Evolutionary conservation across 768 basidiomycete species (phyloP).

Genomic region (Phylloporus sp.): DNA sequence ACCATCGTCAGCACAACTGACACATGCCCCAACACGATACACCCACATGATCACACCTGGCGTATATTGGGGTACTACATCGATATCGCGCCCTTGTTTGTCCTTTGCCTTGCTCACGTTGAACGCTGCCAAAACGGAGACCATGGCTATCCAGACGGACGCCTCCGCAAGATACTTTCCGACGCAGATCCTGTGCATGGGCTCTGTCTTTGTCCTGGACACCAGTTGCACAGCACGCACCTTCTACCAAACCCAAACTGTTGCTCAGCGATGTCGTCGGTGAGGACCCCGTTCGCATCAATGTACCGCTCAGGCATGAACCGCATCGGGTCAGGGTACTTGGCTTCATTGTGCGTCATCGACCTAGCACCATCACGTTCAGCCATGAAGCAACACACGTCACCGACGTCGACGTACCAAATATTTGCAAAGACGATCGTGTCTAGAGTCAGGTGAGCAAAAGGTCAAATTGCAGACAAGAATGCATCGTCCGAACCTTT

Average conservation of each 20-base stretch:
- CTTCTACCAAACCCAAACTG: constrained; percentile 27
- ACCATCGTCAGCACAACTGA: neutral
- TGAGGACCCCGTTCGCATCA: constrained; percentile 12
- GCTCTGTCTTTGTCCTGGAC: neutral
- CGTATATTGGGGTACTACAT: constrained; percentile 22
- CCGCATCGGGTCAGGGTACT: constrained; percentile 19
- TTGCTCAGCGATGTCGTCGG: constrained; percentile 15
- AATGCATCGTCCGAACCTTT: constrained; percentile 9
- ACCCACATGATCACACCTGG: constrained; percentile 26
- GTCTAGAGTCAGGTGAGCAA: constrained; percentile 6
- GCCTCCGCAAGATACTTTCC: constrained; percentile 26
- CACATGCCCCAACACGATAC: neutral
- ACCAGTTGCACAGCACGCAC: neutral
- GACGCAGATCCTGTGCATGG: constrained; percentile 19
- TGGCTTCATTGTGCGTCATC: constrained; percentile 24
- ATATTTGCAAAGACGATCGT: constrained; percentile 23
- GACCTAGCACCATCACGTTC: constrained; percentile 11
- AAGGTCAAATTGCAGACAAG: too few species aligned
- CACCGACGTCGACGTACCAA: constrained; percentile 7
- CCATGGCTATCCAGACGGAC: constrained; percentile 25
- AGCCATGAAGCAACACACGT: neutral
- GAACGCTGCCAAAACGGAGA: constrained; percentile 25
- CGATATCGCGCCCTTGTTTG: constrained; percentile 28
- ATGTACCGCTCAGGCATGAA: constrained; percentile 24
- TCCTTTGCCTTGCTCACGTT: constrained; percentile 30